A percentile compares a stretch with the other conserved stretches of the same genome.
Evolutionary conservation across 2,329 filamentous ascomycete genomes (phyloP).

Genomic region (Aotearoamyces nothofagi): DNA sequence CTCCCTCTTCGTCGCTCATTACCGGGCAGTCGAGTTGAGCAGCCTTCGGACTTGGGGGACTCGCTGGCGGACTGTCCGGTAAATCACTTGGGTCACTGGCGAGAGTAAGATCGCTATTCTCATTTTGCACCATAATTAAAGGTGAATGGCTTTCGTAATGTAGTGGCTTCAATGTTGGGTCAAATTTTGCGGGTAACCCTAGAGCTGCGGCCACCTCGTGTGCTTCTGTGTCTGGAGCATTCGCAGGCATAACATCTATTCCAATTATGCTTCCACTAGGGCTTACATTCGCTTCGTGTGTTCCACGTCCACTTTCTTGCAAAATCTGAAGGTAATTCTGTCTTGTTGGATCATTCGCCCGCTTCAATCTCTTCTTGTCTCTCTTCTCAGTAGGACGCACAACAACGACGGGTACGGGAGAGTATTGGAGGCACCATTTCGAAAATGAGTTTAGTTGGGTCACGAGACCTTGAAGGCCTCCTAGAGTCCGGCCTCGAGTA

Average conservation of each 20-base stretch:
- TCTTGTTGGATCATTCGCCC: conserved; percentile 45
- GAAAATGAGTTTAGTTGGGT: conserved; percentile 47
- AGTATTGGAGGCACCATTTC: conserved; percentile 62
- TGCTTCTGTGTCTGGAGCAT: conserved; percentile 41
- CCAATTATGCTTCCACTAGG: conserved; percentile 12
- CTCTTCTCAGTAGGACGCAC: conserved; percentile 55
- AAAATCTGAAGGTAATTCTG: conserved; percentile 51
- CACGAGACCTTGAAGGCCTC: conserved; percentile 54
- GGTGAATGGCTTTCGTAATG: conserved; percentile 16
- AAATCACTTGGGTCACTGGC: conserved; percentile 9
- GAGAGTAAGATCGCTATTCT: conserved; percentile 12
- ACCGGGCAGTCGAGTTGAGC: conserved; percentile 12
- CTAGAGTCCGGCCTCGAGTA: conserved; percentile 51
- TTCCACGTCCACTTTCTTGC: conserved; percentile 32
- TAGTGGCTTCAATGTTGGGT: conserved; percentile 46
- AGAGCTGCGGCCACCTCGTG: conserved; percentile 48
- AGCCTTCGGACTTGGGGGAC: conserved; percentile 26
- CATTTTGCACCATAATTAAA: conserved; percentile 12
- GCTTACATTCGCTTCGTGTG: conserved; percentile 17
- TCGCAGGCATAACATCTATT: conserved; percentile 7
- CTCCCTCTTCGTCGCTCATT: conserved; percentile 20
- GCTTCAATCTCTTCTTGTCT: conserved; percentile 56
- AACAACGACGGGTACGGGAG: conserved; percentile 60
- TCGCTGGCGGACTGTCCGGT: conserved; percentile 18
- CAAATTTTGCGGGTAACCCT: conserved; percentile 44